Percentiles rank a stretch among this genome's conserved stretches.
Evolutionary conservation across 1,284 basidiomycete genomes (phyloP).

Genomic region (Cutaneotrichosporon mucoides): DNA sequence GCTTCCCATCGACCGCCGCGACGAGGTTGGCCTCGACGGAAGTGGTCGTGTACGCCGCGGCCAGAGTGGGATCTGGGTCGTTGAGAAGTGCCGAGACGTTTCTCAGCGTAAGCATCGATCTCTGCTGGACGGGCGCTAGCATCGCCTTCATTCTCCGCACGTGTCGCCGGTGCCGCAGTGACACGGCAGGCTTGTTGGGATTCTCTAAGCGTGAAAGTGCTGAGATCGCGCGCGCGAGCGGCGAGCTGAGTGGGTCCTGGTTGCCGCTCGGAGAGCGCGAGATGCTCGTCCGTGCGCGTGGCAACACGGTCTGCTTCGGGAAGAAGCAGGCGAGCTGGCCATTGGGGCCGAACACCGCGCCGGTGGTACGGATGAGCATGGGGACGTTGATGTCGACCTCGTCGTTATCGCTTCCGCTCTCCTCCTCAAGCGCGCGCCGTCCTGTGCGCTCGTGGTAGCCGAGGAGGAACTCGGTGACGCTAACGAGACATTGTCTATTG

Average conservation of each 20-base stretch:
- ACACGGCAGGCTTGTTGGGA: conserved; percentile 22
- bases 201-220: conserved; percentile 40
- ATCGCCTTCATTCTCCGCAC: conserved; percentile 12
- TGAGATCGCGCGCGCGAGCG: conserved; percentile 40
- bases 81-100: conserved; percentile 56
- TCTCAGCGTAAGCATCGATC: conserved; percentile 59
- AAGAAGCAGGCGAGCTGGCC: conserved; percentile 84
- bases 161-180: conserved; percentile 11
- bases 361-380: conserved; percentile 41
- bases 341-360: conserved; percentile 69
- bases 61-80: conserved; percentile 61
- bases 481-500: conserved; percentile 71
- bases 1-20: conserved; percentile 58
- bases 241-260: conserved; percentile 22
- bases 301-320: conserved; percentile 52
- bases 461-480: conserved; percentile 72
- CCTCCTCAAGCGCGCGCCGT: conserved; percentile 40
- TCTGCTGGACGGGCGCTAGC: conserved; percentile 32
- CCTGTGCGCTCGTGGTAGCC: conserved; percentile 52
- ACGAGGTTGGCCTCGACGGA: conserved; percentile 57
- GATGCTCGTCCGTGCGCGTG: conserved; percentile 29
- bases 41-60: conserved; percentile 57
- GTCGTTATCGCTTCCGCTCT: conserved; percentile 33
- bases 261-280: conserved; percentile 39
- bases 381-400: conserved; percentile 37